These are phyloP conservation scores for Acarospora socialis DNA, from an alignment of 2,329 filamentous ascomycete species.

Conservation along the genomic window DNA sequence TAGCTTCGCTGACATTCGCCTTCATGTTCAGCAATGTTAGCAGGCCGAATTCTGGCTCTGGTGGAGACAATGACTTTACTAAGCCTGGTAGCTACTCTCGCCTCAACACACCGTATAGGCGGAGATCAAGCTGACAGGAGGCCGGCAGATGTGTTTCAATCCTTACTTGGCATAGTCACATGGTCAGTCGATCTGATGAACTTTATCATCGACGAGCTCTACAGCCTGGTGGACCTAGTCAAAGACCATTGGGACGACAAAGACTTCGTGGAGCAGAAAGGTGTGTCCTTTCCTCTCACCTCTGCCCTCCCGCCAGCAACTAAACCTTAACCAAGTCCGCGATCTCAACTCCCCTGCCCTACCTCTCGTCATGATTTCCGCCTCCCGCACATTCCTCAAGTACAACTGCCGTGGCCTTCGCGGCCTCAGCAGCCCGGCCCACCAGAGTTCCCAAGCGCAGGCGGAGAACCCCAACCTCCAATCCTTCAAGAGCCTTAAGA, in stretches of 20 bases:
- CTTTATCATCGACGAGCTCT: constrained; percentile 41
- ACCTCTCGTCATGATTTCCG: constrained; percentile 46
- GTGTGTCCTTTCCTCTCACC: constrained; percentile 7
- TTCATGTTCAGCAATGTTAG: constrained; percentile 51
- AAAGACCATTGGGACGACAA: constrained; percentile 20
- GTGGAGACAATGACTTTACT: constrained; percentile 17
- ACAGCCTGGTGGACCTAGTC: constrained; percentile 28
- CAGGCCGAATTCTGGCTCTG: constrained; percentile 41
- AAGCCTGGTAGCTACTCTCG: constrained; percentile 8
- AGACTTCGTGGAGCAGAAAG: constrained; percentile 8
- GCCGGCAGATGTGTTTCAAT: constrained; percentile 52
- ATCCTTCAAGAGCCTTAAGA: constrained; percentile 39
- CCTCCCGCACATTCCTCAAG: constrained; percentile 57
- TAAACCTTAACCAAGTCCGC: constrained; percentile 14
- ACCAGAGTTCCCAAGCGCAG: constrained; percentile 29
- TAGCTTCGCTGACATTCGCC: constrained; percentile 48
- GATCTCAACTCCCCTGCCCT: constrained; percentile 18
- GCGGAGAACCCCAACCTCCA: constrained; percentile 26
- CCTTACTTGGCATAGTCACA: constrained; percentile 57
- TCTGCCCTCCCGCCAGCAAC: constrained; percentile 14
- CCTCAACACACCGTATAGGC: not conserved
- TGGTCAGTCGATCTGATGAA: constrained; percentile 59
- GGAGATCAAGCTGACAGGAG: constrained; percentile 16
- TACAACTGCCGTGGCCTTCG: constrained; percentile 51
- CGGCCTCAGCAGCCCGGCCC: constrained; percentile 36